Base-by-base conservation (phyloP, 371 early-diverging fungal species). In the Lichtheimia ornata region DNA sequence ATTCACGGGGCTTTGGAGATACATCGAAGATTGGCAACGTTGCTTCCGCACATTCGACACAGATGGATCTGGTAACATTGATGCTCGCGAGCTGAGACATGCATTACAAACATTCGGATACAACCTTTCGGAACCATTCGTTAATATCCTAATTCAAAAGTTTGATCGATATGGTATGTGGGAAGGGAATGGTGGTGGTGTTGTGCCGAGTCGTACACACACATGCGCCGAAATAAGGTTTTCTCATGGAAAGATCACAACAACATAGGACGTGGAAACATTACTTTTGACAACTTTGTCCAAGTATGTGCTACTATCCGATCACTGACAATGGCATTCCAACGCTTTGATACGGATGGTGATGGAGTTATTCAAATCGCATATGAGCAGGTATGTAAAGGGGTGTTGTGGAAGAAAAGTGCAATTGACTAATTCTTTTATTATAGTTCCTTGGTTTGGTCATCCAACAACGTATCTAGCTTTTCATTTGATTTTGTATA, bases 221-320 rank as follows among this genome's bases (percentile, higher is more conserved):
- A 47, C 41, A 41, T 51, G 40, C 27, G 49, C 20, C 14, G 27
- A 28, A 13, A 14, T 6, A 24, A 35, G 24, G 40, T 35, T 14
- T 25, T 52, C 25, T 28, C 24, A n/a, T 15, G 20, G 42, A 47
- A 28, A 11, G 1, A 28, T 50, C 17, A 50, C 18, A 27, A 60
- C 28, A 56, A 40, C 49, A 51, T 64, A 67, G 71, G 74, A 40
- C 62, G 63, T 66, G 71, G 84, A 64, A 72, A 86, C 60, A 86
- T 91, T 56, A 87, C 87, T 18, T 92, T 93, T 62, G 91, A 91
- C 70, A 87, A 89, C 67, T 93, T 94, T 76, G 93, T 94, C 1
- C 84, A 84, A 62, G 76, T 85, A 17, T 94, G 94, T 66, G 93
- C 94, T 47, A 91, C 89, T 44, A 76, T 94, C 60, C 88, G 91